Evolutionary conservation across 1,139 yeast genomes (phyloP), one percentile per base, ranked within the genome.

Genomic region (Suhomyces anneliseae): DNA sequence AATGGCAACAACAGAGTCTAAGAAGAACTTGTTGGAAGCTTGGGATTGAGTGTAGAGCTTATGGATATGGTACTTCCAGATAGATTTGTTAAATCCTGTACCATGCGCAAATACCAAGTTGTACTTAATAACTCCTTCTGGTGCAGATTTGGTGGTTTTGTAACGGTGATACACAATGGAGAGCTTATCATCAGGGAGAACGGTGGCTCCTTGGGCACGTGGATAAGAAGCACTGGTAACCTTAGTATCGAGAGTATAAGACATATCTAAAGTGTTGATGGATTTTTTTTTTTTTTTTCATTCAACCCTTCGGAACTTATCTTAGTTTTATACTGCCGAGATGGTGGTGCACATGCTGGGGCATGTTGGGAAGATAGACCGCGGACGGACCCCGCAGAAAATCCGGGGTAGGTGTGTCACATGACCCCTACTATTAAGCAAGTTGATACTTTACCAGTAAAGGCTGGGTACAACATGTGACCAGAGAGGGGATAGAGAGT

Each of bases 51-150:
- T 70, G 44, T 70, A 72, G 39, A 82, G 60, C 55, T 71, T 68
- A 33, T 71, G 70, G 46, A 85, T 74, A 60, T 81, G 77, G 57
- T 80, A 81, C 39, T 73, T 72, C 92, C 92, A 87, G 3, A 82
- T 54, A 26, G 78, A 72, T 55, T 84, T 84, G 56, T 78, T 78
- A 83, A 85, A 81, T 3, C 90, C 90, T 5, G 87, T 82, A 0
- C 90, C 93, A 58, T 85, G 87, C 38, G 78, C 62, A 62, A 87
- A 86, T 35, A 84, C 63, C 40, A 86, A 59, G 60, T 85, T 86
- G 51, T 83, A 56, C 39, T 60, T 53, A 11, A 67, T 51, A 29
- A 59, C 62, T 32, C 60, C 64, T 7, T 47, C 44, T 0, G 67
- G 58, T 4, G 55, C 51, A 3, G 55, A 48, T n/a, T 43, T 39